Evolutionary conservation across 2,329 filamentous ascomycete genomes (phyloP).

Genomic region (Raffaelea ambrosiae): DNA sequence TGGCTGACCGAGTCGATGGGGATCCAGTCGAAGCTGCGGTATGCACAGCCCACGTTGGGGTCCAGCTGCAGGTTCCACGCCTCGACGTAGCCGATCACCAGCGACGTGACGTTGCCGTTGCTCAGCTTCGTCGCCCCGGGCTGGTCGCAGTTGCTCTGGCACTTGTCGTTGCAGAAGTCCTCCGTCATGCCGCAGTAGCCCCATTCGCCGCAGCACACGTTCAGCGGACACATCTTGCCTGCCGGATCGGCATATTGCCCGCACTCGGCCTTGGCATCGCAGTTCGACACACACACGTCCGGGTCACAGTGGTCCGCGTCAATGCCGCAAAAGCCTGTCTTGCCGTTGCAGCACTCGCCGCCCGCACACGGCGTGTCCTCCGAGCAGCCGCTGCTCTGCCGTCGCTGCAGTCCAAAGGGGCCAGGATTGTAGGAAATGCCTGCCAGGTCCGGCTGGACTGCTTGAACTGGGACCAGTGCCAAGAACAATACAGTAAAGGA

Average conservation of each 20-base stretch:
- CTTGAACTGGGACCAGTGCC: too few relatives aligned
- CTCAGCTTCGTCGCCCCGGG: slow-evolving; percentile 1
- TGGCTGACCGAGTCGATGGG: neutral
- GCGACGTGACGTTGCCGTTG: neutral
- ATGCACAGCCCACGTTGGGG: neutral
- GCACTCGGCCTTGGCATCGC: slow-evolving; percentile 6
- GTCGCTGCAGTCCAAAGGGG: too few relatives aligned
- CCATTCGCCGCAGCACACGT: slow-evolving; percentile 26
- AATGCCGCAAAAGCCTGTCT: too few relatives aligned
- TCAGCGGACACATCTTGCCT: slow-evolving; percentile 22
- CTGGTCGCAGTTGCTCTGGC: slow-evolving; percentile 18
- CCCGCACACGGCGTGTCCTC: too few relatives aligned
- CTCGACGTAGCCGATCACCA: neutral
- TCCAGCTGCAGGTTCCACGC: neutral
- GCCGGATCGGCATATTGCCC: neutral
- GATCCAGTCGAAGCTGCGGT: neutral
- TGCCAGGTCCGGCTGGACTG: too few relatives aligned
- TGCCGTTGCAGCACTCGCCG: too few relatives aligned
- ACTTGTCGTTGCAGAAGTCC: slow-evolving; percentile 18
- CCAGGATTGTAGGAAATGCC: too few relatives aligned
- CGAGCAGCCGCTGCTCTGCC: too few relatives aligned
- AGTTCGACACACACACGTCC: neutral
- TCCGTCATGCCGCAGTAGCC: slow-evolving; percentile 24
- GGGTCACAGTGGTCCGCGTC: too few relatives aligned
- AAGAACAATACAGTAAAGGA: too few relatives aligned